phyloP scores from a whole-genome alignment of 106 monocot species.

The Platanthera zijinensis region DNA sequence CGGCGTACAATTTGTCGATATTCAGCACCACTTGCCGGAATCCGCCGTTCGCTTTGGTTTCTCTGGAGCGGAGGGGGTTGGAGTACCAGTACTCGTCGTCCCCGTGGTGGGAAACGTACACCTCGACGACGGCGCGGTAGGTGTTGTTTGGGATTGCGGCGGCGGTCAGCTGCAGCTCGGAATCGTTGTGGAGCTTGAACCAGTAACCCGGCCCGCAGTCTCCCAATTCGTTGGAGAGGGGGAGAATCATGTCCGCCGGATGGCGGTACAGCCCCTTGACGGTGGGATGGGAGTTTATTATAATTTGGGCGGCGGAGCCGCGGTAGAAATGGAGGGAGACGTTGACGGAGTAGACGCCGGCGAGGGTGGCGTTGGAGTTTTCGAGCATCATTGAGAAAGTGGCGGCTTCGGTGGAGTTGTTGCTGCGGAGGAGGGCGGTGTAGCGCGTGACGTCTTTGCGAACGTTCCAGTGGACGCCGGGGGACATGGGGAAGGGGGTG shows the following conservation, averaged over 20 bases:
- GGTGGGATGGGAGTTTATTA: slow-evolving; percentile 6
- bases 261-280: slow-evolving; percentile 9
- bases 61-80: slow-evolving; percentile 12
- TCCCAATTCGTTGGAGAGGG: slow-evolving; percentile 15
- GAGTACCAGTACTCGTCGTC: slow-evolving; percentile 18
- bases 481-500: slow-evolving; percentile 11
- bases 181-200: slow-evolving; percentile 24
- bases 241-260: slow-evolving; percentile 41
- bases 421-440: slow-evolving; percentile 12
- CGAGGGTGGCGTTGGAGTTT: slow-evolving; percentile 37
- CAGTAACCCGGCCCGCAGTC: slow-evolving; percentile 31
- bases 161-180: slow-evolving; percentile 9
- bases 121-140: slow-evolving; percentile 28
- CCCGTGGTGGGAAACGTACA: slow-evolving; percentile 19
- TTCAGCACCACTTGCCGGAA: slow-evolving; percentile 35
- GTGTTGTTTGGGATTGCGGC: slow-evolving; percentile 18
- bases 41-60: slow-evolving; percentile 25
- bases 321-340: slow-evolving; percentile 50
- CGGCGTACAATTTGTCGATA: slow-evolving; percentile 33
- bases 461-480: slow-evolving; percentile 16
- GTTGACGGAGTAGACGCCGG: slow-evolving; percentile 53
- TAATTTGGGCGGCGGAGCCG: not conserved
- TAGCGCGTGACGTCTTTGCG: slow-evolving; percentile 16
- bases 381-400: slow-evolving; percentile 37
- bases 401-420: slow-evolving; percentile 2